Percentiles rank a stretch among this genome's conserved stretches.
These are phyloP conservation scores for Ramularia collo-cygni DNA, from an alignment of 2,329 filamentous ascomycete genomes.

Conservation along the genomic window DNA sequence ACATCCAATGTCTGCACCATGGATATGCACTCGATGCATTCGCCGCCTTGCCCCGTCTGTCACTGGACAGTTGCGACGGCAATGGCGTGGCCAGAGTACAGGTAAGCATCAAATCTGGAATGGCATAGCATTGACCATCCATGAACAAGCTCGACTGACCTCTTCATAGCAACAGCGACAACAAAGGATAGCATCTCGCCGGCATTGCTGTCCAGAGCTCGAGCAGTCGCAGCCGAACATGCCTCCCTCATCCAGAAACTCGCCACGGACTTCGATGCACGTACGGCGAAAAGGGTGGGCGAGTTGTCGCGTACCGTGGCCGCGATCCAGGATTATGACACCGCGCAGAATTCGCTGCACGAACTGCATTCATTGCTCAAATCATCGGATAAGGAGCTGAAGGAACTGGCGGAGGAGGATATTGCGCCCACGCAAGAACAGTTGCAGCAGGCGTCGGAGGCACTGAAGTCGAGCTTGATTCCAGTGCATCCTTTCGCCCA, in stretches of 20 bases:
- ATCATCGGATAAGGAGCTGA: conserved; percentile 51
- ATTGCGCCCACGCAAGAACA: conserved; percentile 57
- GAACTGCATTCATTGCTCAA: conserved; percentile 70
- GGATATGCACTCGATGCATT: conserved; percentile 11
- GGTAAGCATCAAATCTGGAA: conserved; percentile 2
- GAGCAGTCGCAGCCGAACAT: conserved; percentile 50
- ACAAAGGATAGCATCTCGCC: conserved; percentile 40
- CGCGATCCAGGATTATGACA: conserved; percentile 52
- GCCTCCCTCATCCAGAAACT: conserved; percentile 46
- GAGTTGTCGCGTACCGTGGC: conserved; percentile 47
- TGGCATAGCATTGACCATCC: background rate
- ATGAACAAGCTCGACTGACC: background rate
- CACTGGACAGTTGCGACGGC: conserved; percentile 8
- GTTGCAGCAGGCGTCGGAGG: conserved; percentile 57
- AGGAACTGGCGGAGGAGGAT: conserved; percentile 58
- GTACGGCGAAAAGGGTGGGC: conserved; percentile 51
- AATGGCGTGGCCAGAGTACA: conserved; percentile 13
- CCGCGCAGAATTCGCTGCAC: conserved; percentile 49
- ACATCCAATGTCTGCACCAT: conserved; percentile 9
- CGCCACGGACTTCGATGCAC: conserved; percentile 48
- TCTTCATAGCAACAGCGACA: conserved; percentile 1
- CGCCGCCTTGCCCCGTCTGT: conserved; percentile 6
- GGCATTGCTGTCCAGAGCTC: conserved; percentile 50
- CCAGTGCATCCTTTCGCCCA: conserved; percentile 85
- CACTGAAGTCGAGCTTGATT: conserved; percentile 70